These are phyloP conservation scores for Thymus mandschuricus DNA, from an alignment of 257 asterid species.

Conservation along the genomic window DNA sequence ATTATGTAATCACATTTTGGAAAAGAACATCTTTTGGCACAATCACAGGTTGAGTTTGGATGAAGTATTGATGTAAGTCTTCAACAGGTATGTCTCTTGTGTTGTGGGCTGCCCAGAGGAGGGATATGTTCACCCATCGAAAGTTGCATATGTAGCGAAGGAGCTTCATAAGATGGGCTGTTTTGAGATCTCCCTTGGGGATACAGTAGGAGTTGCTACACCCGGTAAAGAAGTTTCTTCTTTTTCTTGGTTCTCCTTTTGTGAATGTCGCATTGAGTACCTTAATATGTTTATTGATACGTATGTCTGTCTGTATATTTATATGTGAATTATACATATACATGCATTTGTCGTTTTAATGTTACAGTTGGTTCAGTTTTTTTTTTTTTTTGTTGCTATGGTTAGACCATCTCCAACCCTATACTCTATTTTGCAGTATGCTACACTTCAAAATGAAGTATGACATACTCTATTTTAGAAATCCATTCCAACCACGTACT, in stretches of 20 bases:
- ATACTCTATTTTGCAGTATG: no score
- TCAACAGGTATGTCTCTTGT: conserved; percentile 80
- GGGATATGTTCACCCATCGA: conserved; percentile 71
- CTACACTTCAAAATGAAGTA: no score
- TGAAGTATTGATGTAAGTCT: conserved; percentile 21
- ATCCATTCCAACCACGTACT: no score
- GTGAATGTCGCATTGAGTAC: no score
- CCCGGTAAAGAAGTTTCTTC: conserved; percentile 55
- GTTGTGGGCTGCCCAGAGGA: conserved; percentile 90
- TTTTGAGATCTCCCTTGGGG: conserved; percentile 91
- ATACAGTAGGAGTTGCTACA: conserved; percentile 90
- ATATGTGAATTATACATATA: no score
- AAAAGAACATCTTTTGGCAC: conserved; percentile 1
- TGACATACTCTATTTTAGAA: no score
- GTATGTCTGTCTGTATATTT: no score
- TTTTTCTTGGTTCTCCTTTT: background rate
- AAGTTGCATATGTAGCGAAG: conserved; percentile 88
- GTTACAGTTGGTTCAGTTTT: background rate
- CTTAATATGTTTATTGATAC: no score
- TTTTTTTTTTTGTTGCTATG: background rate
- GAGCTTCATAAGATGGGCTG: conserved; percentile 97
- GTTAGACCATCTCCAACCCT: no score
- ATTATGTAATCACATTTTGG: background rate
- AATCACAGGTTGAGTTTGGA: conserved; percentile 24
- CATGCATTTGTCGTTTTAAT: background rate